A percentile compares a stretch with the other conserved stretches of the same genome.
Evolutionary conservation across 2,329 filamentous ascomycete species (phyloP).

Genomic region (Rutstroemia sp.): DNA sequence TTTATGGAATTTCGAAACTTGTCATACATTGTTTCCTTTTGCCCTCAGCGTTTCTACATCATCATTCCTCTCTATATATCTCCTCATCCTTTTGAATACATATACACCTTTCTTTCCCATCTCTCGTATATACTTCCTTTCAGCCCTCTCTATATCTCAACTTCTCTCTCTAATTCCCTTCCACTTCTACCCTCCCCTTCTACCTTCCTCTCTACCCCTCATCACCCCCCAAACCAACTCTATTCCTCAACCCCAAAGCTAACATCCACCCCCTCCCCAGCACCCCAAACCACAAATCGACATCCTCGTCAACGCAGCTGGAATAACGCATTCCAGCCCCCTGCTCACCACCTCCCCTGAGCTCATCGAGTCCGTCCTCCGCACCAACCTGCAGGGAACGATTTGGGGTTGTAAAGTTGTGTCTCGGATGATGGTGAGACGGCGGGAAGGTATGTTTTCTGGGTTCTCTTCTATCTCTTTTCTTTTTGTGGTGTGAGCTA

Average conservation of each 20-base stretch:
- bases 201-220: not conserved
- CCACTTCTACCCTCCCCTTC: not conserved
- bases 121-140: no score
- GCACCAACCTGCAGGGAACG: slow-evolving; percentile 63
- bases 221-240: no score
- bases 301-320: slow-evolving; percentile 75
- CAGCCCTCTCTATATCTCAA: no score
- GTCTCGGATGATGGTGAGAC: slow-evolving; percentile 39
- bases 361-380: slow-evolving; percentile 50
- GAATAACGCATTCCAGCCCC: slow-evolving; percentile 58
- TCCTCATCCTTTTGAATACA: no score
- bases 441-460: slow-evolving; percentile 23
- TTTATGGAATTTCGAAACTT: no score
- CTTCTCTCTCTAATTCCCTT: no score
- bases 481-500: no score
- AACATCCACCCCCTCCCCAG: not conserved
- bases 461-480: no score
- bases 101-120: no score
- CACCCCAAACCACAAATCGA: slow-evolving; percentile 30
- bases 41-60: no score
- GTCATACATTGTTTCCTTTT: no score
- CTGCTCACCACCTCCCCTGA: slow-evolving; percentile 47
- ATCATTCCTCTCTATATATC: no score
- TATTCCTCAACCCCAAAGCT: not conserved
- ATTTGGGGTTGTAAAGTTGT: slow-evolving; percentile 53